Percentiles rank a stretch among this genome's conserved stretches.
These are phyloP conservation scores for Aspergillus novofumigatus DNA, from an alignment of 2,329 filamentous ascomycete genomes.

Conservation along the genomic window DNA sequence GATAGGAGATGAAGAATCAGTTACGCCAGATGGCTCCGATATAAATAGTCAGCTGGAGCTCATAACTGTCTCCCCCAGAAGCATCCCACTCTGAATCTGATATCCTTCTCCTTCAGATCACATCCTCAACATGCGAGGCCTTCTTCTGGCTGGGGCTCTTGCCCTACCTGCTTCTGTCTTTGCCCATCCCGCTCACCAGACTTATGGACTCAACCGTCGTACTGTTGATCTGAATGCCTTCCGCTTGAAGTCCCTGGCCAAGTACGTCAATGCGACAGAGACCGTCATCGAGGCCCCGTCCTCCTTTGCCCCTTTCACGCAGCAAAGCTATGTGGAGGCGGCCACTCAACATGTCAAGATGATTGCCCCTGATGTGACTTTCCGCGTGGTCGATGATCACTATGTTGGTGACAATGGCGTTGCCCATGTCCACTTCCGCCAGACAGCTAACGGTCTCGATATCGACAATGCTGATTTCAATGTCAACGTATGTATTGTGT, in stretches of 20 bases:
- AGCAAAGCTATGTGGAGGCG: constrained; percentile 6
- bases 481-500: constrained; percentile 10
- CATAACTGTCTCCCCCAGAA: neutral
- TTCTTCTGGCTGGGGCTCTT: constrained; percentile 4
- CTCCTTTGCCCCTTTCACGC: neutral
- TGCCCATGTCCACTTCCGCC: constrained; percentile 13
- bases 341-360: constrained; percentile 6
- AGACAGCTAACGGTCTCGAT: constrained; percentile 11
- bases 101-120: neutral
- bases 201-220: constrained; percentile 1
- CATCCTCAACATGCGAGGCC: constrained; percentile 1
- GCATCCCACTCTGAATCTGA: neutral
- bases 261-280: constrained; percentile 2
- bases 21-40: neutral
- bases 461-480: constrained; percentile 16
- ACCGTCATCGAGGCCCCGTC: neutral
- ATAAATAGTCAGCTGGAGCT: neutral
- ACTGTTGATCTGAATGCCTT: constrained; percentile 6
- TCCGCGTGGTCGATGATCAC: constrained; percentile 12
- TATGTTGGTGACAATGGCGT: constrained; percentile 13
- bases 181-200: constrained; percentile 1
- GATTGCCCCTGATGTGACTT: constrained; percentile 2
- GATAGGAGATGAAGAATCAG: neutral
- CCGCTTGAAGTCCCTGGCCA: constrained; percentile 2
- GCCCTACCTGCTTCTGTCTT: constrained; percentile 4